These are phyloP conservation scores for Tuber indicum DNA, from an alignment of 495 filamentous ascomycete genomes.

Conservation along the genomic window DNA sequence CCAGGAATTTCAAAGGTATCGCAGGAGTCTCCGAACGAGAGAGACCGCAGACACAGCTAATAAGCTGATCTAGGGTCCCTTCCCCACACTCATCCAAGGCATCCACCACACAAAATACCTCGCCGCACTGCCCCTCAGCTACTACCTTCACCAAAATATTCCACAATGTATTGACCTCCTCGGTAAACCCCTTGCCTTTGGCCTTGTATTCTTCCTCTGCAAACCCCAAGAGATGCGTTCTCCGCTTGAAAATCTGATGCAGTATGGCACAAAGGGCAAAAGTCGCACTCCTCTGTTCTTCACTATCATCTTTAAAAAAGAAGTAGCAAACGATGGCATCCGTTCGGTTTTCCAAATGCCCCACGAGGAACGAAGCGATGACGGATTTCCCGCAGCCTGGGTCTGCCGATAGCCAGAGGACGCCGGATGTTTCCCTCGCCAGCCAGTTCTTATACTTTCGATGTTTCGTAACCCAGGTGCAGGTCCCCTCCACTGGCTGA, in stretches of 20 bases:
- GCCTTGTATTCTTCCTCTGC: conserved; percentile 29
- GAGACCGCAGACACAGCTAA: too few relatives aligned
- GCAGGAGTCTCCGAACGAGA: too few relatives aligned
- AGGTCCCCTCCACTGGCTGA: conserved; percentile 10
- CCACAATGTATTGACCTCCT: conserved; percentile 42
- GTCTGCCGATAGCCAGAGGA: conserved; percentile 23
- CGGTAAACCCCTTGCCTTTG: conserved; percentile 36
- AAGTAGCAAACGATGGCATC: conserved; percentile 40
- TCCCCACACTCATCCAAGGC: too few relatives aligned
- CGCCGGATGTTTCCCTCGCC: too few relatives aligned
- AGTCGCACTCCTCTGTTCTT: conserved; percentile 19
- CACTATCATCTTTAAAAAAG: conserved; percentile 37
- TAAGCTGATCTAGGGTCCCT: too few relatives aligned
- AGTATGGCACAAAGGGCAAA: conserved; percentile 43
- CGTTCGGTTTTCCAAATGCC: conserved; percentile 35
- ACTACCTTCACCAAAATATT: too few relatives aligned
- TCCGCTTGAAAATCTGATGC: conserved; percentile 43
- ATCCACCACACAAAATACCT: too few relatives aligned
- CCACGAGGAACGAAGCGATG: conserved; percentile 42
- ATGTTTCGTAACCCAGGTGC: conserved; percentile 20
- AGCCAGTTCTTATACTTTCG: conserved; percentile 14
- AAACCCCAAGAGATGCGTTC: conserved; percentile 33
- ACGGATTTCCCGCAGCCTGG: conserved; percentile 34
- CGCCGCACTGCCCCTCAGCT: too few relatives aligned
- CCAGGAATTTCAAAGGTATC: too few relatives aligned